A percentile compares a stretch with the other conserved stretches of the same genome.
These are phyloP conservation scores for Malassezia restricta DNA, from an alignment of 1,284 basidiomycete genomes.

Conservation along the genomic window DNA sequence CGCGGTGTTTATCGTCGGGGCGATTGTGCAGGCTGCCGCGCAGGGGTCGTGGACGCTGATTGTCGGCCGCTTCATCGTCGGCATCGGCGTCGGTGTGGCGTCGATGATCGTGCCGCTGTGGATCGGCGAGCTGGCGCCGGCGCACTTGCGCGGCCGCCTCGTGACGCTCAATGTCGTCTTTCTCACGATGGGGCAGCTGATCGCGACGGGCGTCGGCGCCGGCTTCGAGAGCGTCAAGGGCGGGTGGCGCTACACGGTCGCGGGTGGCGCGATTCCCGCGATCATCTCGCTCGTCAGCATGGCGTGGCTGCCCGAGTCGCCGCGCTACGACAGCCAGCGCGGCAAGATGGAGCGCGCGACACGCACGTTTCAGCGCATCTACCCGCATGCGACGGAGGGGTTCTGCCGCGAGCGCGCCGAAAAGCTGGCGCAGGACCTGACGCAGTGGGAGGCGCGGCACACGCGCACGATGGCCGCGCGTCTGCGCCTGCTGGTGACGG, in stretches of 20 bases:
- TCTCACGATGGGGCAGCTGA: slow-evolving; percentile 47
- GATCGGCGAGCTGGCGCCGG: slow-evolving; percentile 47
- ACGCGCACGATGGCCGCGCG: slow-evolving; percentile 1
- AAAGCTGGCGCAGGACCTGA: slow-evolving; percentile 34
- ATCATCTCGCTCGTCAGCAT: slow-evolving; percentile 33
- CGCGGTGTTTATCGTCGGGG: slow-evolving; percentile 31
- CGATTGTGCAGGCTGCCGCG: slow-evolving; percentile 44
- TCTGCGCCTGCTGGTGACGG: slow-evolving; percentile 4
- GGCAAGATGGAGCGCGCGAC: slow-evolving; percentile 34
- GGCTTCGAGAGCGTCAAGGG: slow-evolving; percentile 20
- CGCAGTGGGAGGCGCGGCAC: neutral
- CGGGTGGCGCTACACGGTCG: slow-evolving; percentile 47
- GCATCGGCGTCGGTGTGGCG: slow-evolving; percentile 46
- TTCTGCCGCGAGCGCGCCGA: slow-evolving; percentile 43
- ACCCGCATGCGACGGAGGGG: slow-evolving; percentile 28
- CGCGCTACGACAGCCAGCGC: slow-evolving; percentile 39
- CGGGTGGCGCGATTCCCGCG: slow-evolving; percentile 43
- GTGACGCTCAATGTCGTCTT: slow-evolving; percentile 45
- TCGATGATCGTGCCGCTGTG: slow-evolving; percentile 46
- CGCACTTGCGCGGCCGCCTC: slow-evolving; percentile 45
- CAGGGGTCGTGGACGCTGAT: slow-evolving; percentile 44
- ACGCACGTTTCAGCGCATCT: slow-evolving; percentile 31
- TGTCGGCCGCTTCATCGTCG: slow-evolving; percentile 48
- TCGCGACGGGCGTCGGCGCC: slow-evolving; percentile 40
- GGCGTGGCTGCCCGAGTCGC: slow-evolving; percentile 44